These are phyloP conservation scores for Kandelia obovata DNA, from an alignment of 345 rosid genomes.

Conservation along the genomic window DNA sequence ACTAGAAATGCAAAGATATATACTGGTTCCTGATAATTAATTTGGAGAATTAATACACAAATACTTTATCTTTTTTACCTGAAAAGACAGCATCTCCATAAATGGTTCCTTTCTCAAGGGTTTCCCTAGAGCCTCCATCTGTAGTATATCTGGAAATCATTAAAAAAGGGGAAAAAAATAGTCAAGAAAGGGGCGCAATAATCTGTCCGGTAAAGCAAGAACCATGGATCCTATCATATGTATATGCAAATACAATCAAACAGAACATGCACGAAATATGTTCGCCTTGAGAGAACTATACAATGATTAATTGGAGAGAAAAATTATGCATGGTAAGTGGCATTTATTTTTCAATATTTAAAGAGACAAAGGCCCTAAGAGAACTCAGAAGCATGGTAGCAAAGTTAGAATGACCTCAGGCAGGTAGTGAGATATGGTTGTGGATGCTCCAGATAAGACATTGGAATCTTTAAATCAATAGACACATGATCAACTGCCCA, in stretches of 20 bases:
- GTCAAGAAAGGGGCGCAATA: background rate
- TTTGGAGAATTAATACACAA: background rate
- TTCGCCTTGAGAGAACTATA: too few relatives aligned
- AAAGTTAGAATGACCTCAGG: background rate
- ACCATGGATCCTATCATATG: too few relatives aligned
- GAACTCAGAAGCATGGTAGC: background rate
- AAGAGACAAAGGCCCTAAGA: background rate
- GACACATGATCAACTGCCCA: too few relatives aligned
- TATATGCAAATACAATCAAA: too few relatives aligned
- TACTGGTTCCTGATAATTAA: background rate
- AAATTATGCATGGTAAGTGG: too few relatives aligned
- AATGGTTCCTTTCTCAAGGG: slow-evolving; percentile 76
- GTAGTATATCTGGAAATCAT: slow-evolving; percentile 68
- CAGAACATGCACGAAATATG: too few relatives aligned
- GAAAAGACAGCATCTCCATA: slow-evolving; percentile 62
- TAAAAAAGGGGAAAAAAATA: slow-evolving; percentile 1
- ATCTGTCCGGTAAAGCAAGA: background rate
- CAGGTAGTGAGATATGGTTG: background rate
- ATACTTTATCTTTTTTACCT: slow-evolving; percentile 34
- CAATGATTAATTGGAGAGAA: too few relatives aligned
- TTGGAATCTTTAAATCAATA: too few relatives aligned
- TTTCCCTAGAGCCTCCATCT: slow-evolving; percentile 78
- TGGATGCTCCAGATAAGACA: too few relatives aligned
- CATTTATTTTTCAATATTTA: too few relatives aligned
- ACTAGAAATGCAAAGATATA: background rate